Evolutionary conservation across 2,329 filamentous ascomycete genomes (phyloP).

Genomic region (Colletotrichum limetticola): DNA sequence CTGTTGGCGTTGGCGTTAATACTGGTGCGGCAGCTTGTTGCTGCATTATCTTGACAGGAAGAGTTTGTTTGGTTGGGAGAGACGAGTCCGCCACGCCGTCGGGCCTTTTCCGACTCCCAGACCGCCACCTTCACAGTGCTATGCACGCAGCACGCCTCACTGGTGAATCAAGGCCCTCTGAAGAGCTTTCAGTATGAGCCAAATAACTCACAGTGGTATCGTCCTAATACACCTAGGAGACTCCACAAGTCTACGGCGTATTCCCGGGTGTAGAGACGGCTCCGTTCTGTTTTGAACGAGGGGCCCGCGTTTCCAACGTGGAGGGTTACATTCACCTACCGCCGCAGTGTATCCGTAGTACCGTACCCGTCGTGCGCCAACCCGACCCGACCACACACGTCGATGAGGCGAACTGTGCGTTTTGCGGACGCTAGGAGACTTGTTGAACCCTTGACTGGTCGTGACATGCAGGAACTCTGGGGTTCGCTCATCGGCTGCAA

Average conservation of each 20-base stretch:
- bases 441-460: slow-evolving; percentile 17
- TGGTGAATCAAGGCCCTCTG: neutral
- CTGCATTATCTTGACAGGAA: neutral
- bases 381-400: neutral
- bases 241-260: neutral
- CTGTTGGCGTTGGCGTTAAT: neutral
- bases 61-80: neutral
- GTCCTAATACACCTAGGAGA: neutral
- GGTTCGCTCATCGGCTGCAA: slow-evolving; percentile 5
- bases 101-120: neutral
- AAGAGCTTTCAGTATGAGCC: slow-evolving; percentile 4
- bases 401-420: neutral
- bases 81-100: neutral
- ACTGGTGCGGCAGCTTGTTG: neutral
- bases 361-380: neutral
- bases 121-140: neutral
- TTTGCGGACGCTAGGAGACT: slow-evolving; percentile 17
- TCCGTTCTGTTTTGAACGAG: slow-evolving; percentile 29
- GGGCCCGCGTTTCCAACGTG: slow-evolving; percentile 2
- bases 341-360: neutral
- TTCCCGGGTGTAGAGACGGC: neutral
- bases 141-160: neutral
- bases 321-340: slow-evolving; percentile 24
- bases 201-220: slow-evolving; percentile 7
- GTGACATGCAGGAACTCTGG: slow-evolving; percentile 19